Evolutionary conservation across 2,329 filamentous ascomycete genomes (phyloP).

Genomic region (Tolypocladium cylindrosporum): DNA sequence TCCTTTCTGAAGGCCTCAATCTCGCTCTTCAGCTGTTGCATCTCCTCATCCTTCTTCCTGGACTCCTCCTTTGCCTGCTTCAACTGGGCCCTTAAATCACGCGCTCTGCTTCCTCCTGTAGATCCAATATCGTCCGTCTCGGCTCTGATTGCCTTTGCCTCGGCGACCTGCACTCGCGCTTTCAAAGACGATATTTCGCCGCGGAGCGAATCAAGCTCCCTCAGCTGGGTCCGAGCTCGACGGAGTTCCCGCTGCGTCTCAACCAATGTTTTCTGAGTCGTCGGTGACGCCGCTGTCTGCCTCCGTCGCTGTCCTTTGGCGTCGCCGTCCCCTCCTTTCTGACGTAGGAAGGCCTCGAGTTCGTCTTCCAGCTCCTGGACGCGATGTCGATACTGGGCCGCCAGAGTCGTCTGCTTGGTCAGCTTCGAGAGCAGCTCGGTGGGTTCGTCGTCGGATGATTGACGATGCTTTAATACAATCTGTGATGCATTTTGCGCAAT

Average conservation of each 20-base stretch:
- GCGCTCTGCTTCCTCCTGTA: constrained; percentile 15
- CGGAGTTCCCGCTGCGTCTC: constrained; percentile 46
- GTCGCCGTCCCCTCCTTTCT: constrained; percentile 22
- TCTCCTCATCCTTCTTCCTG: constrained; percentile 36
- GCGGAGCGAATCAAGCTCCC: constrained; percentile 39
- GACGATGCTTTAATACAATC: constrained; percentile 26
- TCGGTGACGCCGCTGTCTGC: constrained; percentile 33
- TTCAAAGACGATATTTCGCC: constrained; percentile 44
- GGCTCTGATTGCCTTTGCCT: constrained; percentile 25
- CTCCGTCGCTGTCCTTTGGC: constrained; percentile 22
- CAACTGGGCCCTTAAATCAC: constrained; percentile 31
- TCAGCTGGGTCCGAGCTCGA: constrained; percentile 42
- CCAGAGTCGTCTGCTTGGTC: constrained; percentile 45
- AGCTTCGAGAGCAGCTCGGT: constrained; percentile 42
- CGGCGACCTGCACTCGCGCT: constrained; percentile 36
- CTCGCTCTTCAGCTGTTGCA: constrained; percentile 38
- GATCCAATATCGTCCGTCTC: constrained; percentile 11
- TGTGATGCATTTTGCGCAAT: constrained; percentile 51
- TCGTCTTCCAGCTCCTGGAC: constrained; percentile 48
- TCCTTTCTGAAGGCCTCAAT: constrained; percentile 45
- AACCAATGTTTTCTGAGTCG: constrained; percentile 38
- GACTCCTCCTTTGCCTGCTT: constrained; percentile 33
- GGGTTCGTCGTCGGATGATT: constrained; percentile 31
- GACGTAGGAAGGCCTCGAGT: constrained; percentile 29
- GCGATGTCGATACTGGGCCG: constrained; percentile 46